Evolutionary conservation across 805 yeast species (phyloP).

Genomic region (Wickerhamomyces kurtzmanii): DNA sequence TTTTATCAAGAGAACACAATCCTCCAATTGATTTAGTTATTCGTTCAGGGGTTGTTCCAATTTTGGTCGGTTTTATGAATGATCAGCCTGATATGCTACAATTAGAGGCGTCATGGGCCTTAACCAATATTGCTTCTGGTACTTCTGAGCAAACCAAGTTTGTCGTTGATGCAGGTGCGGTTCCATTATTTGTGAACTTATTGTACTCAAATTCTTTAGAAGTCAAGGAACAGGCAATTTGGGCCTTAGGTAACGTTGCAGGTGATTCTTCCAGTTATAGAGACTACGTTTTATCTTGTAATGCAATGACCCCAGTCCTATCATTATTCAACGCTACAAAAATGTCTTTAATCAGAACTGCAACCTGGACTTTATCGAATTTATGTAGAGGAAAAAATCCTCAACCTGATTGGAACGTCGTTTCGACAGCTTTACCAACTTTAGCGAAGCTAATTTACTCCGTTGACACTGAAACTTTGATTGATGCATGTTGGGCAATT

Average conservation of each 20-base stretch:
- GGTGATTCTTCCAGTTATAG: slow-evolving; percentile 91
- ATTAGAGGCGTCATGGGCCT: slow-evolving; percentile 99
- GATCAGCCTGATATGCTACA: slow-evolving; percentile 80
- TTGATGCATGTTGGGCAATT: slow-evolving; percentile 98
- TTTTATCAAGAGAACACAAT: slow-evolving; percentile 84
- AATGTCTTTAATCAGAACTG: slow-evolving; percentile 88
- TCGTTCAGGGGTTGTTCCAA: slow-evolving; percentile 88
- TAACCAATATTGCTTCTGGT: slow-evolving; percentile 96
- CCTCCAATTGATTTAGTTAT: slow-evolving; percentile 95
- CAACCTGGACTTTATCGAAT: slow-evolving; percentile 96
- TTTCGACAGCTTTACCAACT: slow-evolving; percentile 82
- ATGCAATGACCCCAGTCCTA: slow-evolving; percentile 86
- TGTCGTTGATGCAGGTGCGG: slow-evolving; percentile 91
- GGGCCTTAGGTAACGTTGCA: slow-evolving; percentile 99
- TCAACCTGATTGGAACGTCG: slow-evolving; percentile 89
- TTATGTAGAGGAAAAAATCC: slow-evolving; percentile 95
- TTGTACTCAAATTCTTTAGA: slow-evolving; percentile 76
- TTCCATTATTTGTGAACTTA: slow-evolving; percentile 80
- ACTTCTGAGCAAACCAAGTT: slow-evolving; percentile 79
- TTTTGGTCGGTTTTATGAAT: slow-evolving; percentile 77
- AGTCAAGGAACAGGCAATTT: slow-evolving; percentile 96
- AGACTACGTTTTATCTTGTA: slow-evolving; percentile 76
- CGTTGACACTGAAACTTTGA: slow-evolving; percentile 84
- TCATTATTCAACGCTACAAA: slow-evolving; percentile 70
- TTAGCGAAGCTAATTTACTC: slow-evolving; percentile 86